phyloP scores from a whole-genome alignment of 345 rosid species.

The Reutealis trisperma region DNA sequence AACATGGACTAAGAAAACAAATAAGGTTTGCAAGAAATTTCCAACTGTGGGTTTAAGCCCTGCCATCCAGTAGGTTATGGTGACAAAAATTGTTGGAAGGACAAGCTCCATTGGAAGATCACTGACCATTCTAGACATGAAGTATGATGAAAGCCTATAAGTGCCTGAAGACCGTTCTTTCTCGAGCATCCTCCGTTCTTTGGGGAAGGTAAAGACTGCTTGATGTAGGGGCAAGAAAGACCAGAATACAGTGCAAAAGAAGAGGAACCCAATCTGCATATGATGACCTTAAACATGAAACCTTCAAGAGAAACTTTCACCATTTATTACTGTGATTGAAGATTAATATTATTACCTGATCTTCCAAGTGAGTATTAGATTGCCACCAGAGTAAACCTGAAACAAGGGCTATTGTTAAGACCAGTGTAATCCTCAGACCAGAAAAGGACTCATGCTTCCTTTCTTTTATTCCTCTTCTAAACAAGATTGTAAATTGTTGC shows the following conservation, averaged over 20 bases:
- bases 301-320: no score
- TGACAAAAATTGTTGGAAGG: slow-evolving; percentile 56
- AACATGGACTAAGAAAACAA: slow-evolving; percentile 37
- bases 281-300: background rate
- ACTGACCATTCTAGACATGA: slow-evolving; percentile 55
- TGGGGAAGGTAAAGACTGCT: slow-evolving; percentile 82
- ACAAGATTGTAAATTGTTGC: slow-evolving; percentile 51
- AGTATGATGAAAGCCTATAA: slow-evolving; percentile 81
- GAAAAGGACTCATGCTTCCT: slow-evolving; percentile 50
- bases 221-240: slow-evolving; percentile 68
- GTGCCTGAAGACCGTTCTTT: slow-evolving; percentile 85
- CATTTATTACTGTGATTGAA: no score
- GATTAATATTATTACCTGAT: slow-evolving; percentile 45
- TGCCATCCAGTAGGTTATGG: slow-evolving; percentile 71
- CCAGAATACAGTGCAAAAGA: slow-evolving; percentile 69
- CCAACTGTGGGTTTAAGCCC: slow-evolving; percentile 46
- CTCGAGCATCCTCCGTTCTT: slow-evolving; percentile 74
- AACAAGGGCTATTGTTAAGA: slow-evolving; percentile 37
- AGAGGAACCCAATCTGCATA: slow-evolving; percentile 72
- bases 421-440: slow-evolving; percentile 35
- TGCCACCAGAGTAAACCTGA: slow-evolving; percentile 55
- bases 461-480: slow-evolving; percentile 51
- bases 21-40: slow-evolving; percentile 50
- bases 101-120: slow-evolving; percentile 83
- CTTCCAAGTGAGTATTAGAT: slow-evolving; percentile 51